Base-by-base conservation (phyloP, 2,329 filamentous ascomycete species). In the Talaromyces verruculosus region DNA sequence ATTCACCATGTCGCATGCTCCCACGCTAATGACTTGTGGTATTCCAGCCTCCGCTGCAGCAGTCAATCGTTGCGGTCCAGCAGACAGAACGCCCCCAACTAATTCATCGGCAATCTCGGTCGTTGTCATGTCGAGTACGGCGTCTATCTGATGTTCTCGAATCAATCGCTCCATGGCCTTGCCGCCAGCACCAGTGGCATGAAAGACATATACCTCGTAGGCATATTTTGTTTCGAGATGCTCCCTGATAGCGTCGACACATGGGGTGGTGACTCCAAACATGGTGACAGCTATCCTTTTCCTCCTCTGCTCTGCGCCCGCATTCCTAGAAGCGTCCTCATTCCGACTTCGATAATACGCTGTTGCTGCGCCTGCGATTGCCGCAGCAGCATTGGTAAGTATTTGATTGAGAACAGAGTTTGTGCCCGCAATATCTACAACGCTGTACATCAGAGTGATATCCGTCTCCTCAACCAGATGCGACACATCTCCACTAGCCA, bases 241-340 rank as follows among this genome's bases (percentile, higher is more conserved):
- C 1, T 74, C 70, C 0, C 87, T 82, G 1, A 89, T 84, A 0
- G 74, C 76, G 57, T 88, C 84, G 0, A 88, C 88, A 11, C 84
- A 85, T 0, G 88, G 88, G 0, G 89, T 91, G 0, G 89, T 92
- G 6, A 91, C 88, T 1, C 89, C 89, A 71, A 91, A 91, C 89
- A 91, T 91, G 1, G 89, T 90, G 28, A 91, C 84, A 0, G 84
- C 89, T 6, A 91, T 79, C 0, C 83, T 78, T 64, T 82, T 84
- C 70, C 81, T 82, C 17, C 55, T 17, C 59, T 51, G 57, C 13
- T 63, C 67, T 59, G 35, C 45, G 67, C 7, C 61, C 41, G 5
- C 67, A 71, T 45, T 19, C 17, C 13, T 22, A 28, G 37, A 60
- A 33, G 30, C 2, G 10, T 2, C 37, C 66, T 86, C 37, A 22